Evolutionary conservation across 2,329 filamentous ascomycete species (phyloP), one percentile per base, ranked within the genome.

Genomic region (Fusarium pseudoanthophilum): DNA sequence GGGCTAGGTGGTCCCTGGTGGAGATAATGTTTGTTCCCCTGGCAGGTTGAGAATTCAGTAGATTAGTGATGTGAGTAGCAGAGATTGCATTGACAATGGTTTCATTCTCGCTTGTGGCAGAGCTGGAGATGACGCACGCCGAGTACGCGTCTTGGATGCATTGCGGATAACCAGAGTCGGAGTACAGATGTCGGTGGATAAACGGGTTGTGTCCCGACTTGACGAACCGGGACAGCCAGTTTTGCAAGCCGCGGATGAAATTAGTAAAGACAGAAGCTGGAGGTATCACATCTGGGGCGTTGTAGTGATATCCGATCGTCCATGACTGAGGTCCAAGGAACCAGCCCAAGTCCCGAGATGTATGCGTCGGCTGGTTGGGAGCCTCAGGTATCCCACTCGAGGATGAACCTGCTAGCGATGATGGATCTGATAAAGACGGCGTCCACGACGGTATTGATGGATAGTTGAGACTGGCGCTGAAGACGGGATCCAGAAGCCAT

Each of bases 41-140:
- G 0, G 16, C 0, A 0, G 36, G 16, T 0, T 60, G 45, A 34
- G 15, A 5, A 0, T 40, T 52, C 0, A 60, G 21, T 14, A 60
- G 7, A 11, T 60, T 60, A 0, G 36, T 28, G 2, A 60, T 40
- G 4, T 60, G 57, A 14, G 45, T 53, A 1, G 36, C 24, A 4
- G 26, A 52, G 15, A 60, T 60, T 4, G 18, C n/a, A 40, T 60
- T 21, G 2, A 40, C 30, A 2, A 60, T 60, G 0, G 5, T 42
- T 13, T 60, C 45, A 32, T 60, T 53, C 9, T 53, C 57, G 5
- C 5, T 21, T 2, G 2, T 53, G 0, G 26, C 16, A 18, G 57
- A 0, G 4, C 20, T 14, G 3, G 57, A 60, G 9, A 53, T 14
- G 1, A 52, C 45, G 2, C 57, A 60, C 0, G 45, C 57, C 0